Evolutionary conservation across 2,329 filamentous ascomycete species (phyloP).

Genomic region (Aspergillus ochraceoroseus): DNA sequence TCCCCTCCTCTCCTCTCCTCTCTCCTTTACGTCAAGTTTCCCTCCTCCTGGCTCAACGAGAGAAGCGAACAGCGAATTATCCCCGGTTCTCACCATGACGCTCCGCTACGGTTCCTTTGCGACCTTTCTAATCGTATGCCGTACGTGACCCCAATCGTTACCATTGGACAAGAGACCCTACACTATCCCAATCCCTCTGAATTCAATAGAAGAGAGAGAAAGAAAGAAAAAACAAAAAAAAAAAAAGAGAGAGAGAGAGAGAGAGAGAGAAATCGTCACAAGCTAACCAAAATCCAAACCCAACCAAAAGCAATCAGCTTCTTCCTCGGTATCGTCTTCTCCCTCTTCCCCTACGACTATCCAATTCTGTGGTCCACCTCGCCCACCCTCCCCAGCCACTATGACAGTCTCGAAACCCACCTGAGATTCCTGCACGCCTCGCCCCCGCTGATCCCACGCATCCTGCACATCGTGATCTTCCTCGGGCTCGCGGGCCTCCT

Average conservation of each 20-base stretch:
- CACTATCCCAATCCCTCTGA: slow-evolving; percentile 7
- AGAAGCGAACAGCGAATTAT: too few relatives aligned
- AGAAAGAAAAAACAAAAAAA: too few relatives aligned
- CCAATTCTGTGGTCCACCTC: slow-evolving; percentile 46
- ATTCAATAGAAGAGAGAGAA: slow-evolving; percentile 16
- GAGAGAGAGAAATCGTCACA: slow-evolving; percentile 15
- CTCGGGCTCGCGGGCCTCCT: slow-evolving; percentile 86
- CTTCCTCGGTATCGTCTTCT: slow-evolving; percentile 97
- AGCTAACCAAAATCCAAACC: slow-evolving; percentile 12
- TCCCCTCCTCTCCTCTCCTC: slow-evolving; percentile 13
- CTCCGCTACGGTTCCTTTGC: slow-evolving; percentile 65
- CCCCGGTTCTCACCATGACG: slow-evolving; percentile 29
- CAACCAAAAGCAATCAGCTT: slow-evolving; percentile 70
- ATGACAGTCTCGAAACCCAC: slow-evolving; percentile 80
- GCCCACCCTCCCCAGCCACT: slow-evolving; percentile 56
- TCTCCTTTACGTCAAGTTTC: neutral
- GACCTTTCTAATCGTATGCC: slow-evolving; percentile 93
- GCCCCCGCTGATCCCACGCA: slow-evolving; percentile 83
- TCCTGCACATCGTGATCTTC: slow-evolving; percentile 88
- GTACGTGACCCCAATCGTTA: slow-evolving; percentile 53
- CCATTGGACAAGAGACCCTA: slow-evolving; percentile 8
- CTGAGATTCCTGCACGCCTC: slow-evolving; percentile 86
- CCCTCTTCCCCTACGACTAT: slow-evolving; percentile 80
- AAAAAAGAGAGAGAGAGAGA: too few relatives aligned
- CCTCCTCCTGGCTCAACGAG: neutral